These are phyloP conservation scores for Pythium phragmitis DNA, from an alignment of 352 stramenopile genomes.

Conservation along the genomic window DNA sequence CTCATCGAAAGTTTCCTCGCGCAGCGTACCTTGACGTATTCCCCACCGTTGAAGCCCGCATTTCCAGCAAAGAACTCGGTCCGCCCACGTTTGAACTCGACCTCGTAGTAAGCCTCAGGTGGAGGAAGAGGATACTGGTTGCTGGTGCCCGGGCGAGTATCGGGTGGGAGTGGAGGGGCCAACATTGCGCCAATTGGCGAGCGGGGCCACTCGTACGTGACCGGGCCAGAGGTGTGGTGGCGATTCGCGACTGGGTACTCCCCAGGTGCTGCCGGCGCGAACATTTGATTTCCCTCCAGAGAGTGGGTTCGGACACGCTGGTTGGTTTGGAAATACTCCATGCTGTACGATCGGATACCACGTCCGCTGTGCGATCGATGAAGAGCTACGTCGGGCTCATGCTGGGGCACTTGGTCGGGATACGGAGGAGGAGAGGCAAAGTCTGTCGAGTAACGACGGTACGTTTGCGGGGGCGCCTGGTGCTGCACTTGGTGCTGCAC, in stretches of 20 bases:
- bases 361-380: slow-evolving; percentile 40
- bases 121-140: slow-evolving; percentile 54
- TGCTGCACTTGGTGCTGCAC: slow-evolving; percentile 41
- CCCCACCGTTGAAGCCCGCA: slow-evolving; percentile 87
- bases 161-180: slow-evolving; percentile 63
- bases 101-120: slow-evolving; percentile 89
- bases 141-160: slow-evolving; percentile 23
- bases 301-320: slow-evolving; percentile 71
- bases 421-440: slow-evolving; percentile 61
- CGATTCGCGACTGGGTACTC: slow-evolving; percentile 63
- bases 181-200: slow-evolving; percentile 33
- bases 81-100: slow-evolving; percentile 95
- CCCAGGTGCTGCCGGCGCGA: slow-evolving; percentile 36
- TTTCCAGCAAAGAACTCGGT: slow-evolving; percentile 90
- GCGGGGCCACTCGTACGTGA: slow-evolving; percentile 68
- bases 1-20: background rate
- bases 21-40: slow-evolving; percentile 89
- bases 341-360: slow-evolving; percentile 70
- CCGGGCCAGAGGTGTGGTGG: slow-evolving; percentile 50
- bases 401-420: slow-evolving; percentile 46
- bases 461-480: slow-evolving; percentile 42
- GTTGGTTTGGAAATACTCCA: slow-evolving; percentile 67
- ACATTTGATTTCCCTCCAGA: slow-evolving; percentile 68
- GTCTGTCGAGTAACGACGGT: slow-evolving; percentile 75
- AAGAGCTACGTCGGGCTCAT: slow-evolving; percentile 41